Percentiles rank a stretch among this genome's conserved stretches.
Evolutionary conservation across 306 rosid species (phyloP).

Genomic region (Biancaea sappan): DNA sequence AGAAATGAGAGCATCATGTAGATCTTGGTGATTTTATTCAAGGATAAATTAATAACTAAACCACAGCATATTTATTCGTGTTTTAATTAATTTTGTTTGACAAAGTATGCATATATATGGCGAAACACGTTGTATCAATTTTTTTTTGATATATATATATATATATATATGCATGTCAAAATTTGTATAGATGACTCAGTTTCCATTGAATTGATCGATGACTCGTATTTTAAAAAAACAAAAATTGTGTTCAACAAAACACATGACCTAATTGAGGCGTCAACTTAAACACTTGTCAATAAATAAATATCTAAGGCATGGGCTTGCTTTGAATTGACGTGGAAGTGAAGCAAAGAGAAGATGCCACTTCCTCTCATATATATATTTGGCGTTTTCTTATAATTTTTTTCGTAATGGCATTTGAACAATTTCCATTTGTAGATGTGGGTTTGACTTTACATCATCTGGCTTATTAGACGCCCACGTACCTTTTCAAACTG

Average conservation of each 20-base stretch:
- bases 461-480: constrained; percentile 4
- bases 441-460: constrained; percentile 36
- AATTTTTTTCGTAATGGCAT: constrained; percentile 22
- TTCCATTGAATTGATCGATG: no score
- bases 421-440: constrained; percentile 43
- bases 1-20: no score
- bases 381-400: constrained; percentile 32
- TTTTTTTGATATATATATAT: no score
- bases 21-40: no score
- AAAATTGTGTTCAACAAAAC: background rate
- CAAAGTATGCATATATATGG: no score
- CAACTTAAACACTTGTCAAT: background rate
- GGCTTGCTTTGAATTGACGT: constrained; percentile 34
- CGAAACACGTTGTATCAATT: no score
- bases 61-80: no score
- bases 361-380: background rate
- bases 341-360: constrained; percentile 42
- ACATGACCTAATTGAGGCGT: background rate
- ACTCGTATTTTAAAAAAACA: no score
- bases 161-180: no score
- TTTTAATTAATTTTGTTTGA: no score
- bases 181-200: no score
- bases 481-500: constrained; percentile 23
- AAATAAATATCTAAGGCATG: background rate
- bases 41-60: no score